phyloP scores from a whole-genome alignment of 1,284 basidiomycete species.

The Inonotus hispidus region DNA sequence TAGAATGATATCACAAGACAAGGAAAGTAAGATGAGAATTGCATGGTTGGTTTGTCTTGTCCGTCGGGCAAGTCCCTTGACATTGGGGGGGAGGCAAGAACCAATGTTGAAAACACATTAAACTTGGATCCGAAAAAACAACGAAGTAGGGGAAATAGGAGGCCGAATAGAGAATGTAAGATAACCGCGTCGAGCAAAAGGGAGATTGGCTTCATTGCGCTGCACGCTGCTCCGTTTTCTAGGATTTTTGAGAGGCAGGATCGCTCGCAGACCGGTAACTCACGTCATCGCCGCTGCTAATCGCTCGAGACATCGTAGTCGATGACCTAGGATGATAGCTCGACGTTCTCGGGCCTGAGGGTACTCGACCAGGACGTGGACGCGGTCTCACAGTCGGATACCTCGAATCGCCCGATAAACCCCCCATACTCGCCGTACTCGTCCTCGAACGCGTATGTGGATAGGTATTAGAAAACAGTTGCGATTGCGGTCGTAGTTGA shows the following conservation, averaged over 20 bases:
- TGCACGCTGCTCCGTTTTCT: too few relatives aligned
- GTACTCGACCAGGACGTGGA: not conserved
- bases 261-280: not conserved
- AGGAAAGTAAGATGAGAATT: not conserved
- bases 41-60: not conserved
- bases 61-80: not conserved
- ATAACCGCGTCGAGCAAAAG: too few relatives aligned
- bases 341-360: conserved; percentile 6
- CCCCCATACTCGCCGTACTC: not conserved
- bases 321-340: not conserved
- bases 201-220: too few relatives aligned
- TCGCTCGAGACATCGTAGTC: conserved; percentile 14
- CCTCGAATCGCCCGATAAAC: not conserved
- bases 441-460: not conserved
- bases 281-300: conserved; percentile 12
- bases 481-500: not conserved
- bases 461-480: not conserved
- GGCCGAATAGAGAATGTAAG: too few relatives aligned
- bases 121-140: not conserved
- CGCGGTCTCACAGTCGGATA: conserved; percentile 3
- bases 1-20: not conserved
- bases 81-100: not conserved
- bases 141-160: not conserved
- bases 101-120: not conserved
- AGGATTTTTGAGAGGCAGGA: too few relatives aligned